Conservation (phyloP, 345 rosid species). For the Ceriops tagal region DNA sequence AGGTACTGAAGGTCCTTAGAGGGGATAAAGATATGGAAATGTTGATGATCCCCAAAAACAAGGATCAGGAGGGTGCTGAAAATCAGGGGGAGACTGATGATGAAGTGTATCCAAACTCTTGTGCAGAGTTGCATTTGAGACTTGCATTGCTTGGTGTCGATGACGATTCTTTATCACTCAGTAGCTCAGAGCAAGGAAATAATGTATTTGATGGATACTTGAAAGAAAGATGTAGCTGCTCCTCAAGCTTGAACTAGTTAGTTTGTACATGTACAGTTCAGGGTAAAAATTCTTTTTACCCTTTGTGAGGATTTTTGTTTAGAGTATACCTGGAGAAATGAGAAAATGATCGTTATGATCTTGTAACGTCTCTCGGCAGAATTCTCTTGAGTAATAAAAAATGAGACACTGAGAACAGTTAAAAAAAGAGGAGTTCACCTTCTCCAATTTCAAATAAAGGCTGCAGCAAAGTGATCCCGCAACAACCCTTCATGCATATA, state of each 20-base stretch:
- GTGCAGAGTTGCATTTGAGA: constrained; percentile 52
- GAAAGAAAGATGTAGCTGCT: constrained; percentile 58
- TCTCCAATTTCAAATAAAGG: neutral
- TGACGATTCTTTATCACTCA: constrained; percentile 52
- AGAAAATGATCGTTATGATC: no score
- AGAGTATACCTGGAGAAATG: constrained; percentile 1
- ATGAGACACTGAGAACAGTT: no score
- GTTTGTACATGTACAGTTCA: neutral
- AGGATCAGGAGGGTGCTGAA: constrained; percentile 28
- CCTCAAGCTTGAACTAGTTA: constrained; percentile 54
- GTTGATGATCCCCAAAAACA: constrained; percentile 15
- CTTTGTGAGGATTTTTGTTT: constrained; percentile 21
- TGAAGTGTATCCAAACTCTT: constrained; percentile 80
- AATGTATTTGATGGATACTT: constrained; percentile 46
- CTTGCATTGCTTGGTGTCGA: constrained; percentile 75
- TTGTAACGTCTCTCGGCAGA: no score
- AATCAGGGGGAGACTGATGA: constrained; percentile 55
- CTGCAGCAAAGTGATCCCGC: neutral
- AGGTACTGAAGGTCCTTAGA: constrained; percentile 61
- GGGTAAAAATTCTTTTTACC: neutral
- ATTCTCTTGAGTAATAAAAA: no score
- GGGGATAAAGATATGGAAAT: constrained; percentile 43
- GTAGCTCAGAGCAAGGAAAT: constrained; percentile 61
- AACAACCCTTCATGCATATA: neutral
- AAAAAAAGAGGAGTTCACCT: no score